These are phyloP conservation scores for Hanseniaspora lindneri DNA, from an alignment of 805 yeast species.

Conservation along the genomic window DNA sequence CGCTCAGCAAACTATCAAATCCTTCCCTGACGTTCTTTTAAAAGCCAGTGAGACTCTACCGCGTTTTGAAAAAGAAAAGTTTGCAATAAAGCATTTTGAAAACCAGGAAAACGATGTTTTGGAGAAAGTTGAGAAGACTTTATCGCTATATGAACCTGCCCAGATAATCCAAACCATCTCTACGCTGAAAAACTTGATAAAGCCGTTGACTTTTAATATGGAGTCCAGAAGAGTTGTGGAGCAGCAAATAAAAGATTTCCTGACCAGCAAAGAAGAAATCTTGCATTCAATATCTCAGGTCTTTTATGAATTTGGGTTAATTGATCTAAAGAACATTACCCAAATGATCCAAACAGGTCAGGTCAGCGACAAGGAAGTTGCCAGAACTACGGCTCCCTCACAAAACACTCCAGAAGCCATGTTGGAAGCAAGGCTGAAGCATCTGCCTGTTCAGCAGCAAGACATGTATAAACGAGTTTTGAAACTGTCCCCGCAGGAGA, in stretches of 20 bases:
- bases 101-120: slow-evolving; percentile 43
- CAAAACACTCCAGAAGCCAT: background rate
- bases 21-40: slow-evolving; percentile 38
- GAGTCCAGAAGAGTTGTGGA: slow-evolving; percentile 20
- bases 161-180: slow-evolving; percentile 58
- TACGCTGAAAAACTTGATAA: slow-evolving; percentile 45
- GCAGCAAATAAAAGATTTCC: slow-evolving; percentile 43
- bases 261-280: slow-evolving; percentile 41
- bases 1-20: slow-evolving; percentile 18
- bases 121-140: slow-evolving; percentile 44
- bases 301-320: slow-evolving; percentile 61
- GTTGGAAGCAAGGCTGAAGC: background rate
- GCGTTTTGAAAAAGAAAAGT: slow-evolving; percentile 34
- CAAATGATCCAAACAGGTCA: slow-evolving; percentile 8
- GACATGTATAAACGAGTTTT: slow-evolving; percentile 2
- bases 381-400: background rate
- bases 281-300: slow-evolving; percentile 66
- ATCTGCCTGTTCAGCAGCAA: background rate
- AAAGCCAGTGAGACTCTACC: slow-evolving; percentile 51
- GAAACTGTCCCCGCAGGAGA: slow-evolving; percentile 3
- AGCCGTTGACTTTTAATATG: slow-evolving; percentile 13
- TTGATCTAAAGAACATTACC: slow-evolving; percentile 22
- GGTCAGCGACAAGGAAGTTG: background rate
- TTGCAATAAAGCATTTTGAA: slow-evolving; percentile 26
- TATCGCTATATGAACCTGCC: slow-evolving; percentile 40